Base-by-base conservation (phyloP, 1,139 yeast genomes). In the Saccharomyces hybrid region DNA sequence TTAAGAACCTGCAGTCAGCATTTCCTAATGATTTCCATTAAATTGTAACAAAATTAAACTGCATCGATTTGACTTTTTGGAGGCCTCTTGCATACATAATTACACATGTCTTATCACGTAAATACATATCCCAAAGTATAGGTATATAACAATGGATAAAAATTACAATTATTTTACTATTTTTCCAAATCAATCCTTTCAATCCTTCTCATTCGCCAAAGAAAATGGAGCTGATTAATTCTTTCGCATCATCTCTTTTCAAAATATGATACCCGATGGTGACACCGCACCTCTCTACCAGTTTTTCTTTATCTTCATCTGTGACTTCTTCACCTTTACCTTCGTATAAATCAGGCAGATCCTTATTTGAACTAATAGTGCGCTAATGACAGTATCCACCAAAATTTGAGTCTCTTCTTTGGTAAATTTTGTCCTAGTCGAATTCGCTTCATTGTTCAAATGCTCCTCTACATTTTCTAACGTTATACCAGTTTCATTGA, bases 201-300 rank as follows among this genome's bases (percentile, higher is more conserved):
- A 4, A 16, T 16, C 6, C 42, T 8, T 41, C 34, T 49, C 69
- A 55, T 62, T 85, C 93, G 3, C 95, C 96, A 65, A 87, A 84
- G 67, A 88, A 84, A n/a, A 89, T 78, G 8, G 95, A 95, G 59
- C 81, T 75, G 23, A 79, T 78, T 13, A 88, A 75, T 34, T 73
- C 79, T 56, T 73, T 74, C 0, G 83, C 82, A 65, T 86, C 88
- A 0, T 72, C 69, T 57, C 80, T 79, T 46, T 75, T 73, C 42
- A 78, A 64, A 3, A 88, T 74, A 48, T 73, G 72, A 4, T 76
- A 72, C 1, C 88, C 76, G 54, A 89, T 72, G 1, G 78, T 72
- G 11, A 74, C 76, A 31, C 96, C 96, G 27, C 88, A 75, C 65
- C 88, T 80, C 2, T 76, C 78, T 9, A 65, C 71, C 50, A 87